These are phyloP conservation scores for Chytriomyces confervae DNA, from an alignment of 192 early-diverging fungal genomes.

Conservation along the genomic window DNA sequence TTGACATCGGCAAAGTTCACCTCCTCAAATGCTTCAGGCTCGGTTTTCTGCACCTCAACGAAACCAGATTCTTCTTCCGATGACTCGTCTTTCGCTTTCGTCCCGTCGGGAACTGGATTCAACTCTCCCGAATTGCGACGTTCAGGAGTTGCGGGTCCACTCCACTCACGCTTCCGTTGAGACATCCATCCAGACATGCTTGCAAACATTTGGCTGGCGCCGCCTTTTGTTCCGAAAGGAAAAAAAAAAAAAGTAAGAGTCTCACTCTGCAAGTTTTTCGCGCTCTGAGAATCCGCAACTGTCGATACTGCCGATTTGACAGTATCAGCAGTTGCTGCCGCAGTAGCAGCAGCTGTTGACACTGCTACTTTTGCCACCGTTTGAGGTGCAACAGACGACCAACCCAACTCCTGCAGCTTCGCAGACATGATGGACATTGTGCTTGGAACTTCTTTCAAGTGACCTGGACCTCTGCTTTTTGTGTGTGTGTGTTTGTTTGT, in stretches of 20 bases:
- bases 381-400: neutral
- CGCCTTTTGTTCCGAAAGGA: neutral
- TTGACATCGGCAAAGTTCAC: neutral
- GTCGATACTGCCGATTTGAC: constrained; percentile 16
- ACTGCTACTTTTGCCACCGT: constrained; percentile 10
- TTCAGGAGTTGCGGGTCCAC: neutral
- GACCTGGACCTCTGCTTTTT: constrained; percentile 48
- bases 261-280: constrained; percentile 32
- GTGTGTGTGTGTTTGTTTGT: constrained; percentile 42
- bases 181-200: constrained; percentile 33
- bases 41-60: neutral
- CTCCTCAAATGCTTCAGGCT: neutral
- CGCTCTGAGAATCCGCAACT: constrained; percentile 23
- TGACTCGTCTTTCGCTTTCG: neutral
- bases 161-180: neutral
- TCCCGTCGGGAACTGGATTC: neutral
- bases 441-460: constrained; percentile 27
- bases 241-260: neutral
- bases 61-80: neutral
- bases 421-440: constrained; percentile 26
- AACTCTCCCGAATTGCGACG: neutral
- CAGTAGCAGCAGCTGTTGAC: neutral
- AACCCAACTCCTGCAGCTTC: constrained; percentile 8
- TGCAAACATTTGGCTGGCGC: constrained; percentile 31
- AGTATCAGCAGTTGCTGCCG: neutral